Evolutionary conservation across 2,329 filamentous ascomycete species (phyloP).

Genomic region (Ustilaginoidea virens): DNA sequence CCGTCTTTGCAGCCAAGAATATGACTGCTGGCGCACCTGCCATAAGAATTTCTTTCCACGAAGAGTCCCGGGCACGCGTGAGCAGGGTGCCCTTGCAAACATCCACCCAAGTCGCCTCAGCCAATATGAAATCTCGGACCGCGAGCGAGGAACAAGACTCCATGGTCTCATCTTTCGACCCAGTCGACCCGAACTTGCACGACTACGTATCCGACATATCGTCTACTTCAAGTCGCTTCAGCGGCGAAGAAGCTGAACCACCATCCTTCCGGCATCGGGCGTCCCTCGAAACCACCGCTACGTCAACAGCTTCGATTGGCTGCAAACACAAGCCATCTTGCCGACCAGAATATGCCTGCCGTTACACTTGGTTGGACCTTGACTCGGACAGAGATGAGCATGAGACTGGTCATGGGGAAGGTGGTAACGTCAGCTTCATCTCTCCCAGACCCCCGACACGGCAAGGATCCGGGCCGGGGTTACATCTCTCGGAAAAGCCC

Average conservation of each 20-base stretch:
- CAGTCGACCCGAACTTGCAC: conserved; percentile 8
- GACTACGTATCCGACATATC: conserved; percentile 18
- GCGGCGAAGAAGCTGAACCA: conserved; percentile 16
- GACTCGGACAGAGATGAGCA: conserved; percentile 19
- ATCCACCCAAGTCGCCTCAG: conserved; percentile 15
- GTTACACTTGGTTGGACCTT: conserved; percentile 22
- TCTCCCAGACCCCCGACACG: conserved; percentile 18
- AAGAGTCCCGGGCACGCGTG: conserved; percentile 8
- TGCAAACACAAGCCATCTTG: conserved; percentile 10
- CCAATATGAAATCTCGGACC: conserved; percentile 15
- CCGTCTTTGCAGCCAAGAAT: conserved; percentile 31
- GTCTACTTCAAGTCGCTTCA: conserved; percentile 15
- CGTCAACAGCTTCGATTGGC: conserved; percentile 18
- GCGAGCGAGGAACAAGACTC: conserved; percentile 22
- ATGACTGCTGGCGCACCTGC: conserved; percentile 36
- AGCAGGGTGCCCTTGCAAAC: conserved; percentile 8
- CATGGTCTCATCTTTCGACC: conserved; percentile 18
- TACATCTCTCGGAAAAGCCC: neutral
- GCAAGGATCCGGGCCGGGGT: conserved; percentile 7
- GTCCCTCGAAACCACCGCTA: conserved; percentile 20
- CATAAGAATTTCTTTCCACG: conserved; percentile 17
- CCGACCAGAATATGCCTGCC: conserved; percentile 8
- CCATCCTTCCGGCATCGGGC: conserved; percentile 18
- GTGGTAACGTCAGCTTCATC: conserved; percentile 7
- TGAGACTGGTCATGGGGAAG: conserved; percentile 3